Conservation (phyloP, 75 land plant genomes). For the Gnetum montanum region DNA sequence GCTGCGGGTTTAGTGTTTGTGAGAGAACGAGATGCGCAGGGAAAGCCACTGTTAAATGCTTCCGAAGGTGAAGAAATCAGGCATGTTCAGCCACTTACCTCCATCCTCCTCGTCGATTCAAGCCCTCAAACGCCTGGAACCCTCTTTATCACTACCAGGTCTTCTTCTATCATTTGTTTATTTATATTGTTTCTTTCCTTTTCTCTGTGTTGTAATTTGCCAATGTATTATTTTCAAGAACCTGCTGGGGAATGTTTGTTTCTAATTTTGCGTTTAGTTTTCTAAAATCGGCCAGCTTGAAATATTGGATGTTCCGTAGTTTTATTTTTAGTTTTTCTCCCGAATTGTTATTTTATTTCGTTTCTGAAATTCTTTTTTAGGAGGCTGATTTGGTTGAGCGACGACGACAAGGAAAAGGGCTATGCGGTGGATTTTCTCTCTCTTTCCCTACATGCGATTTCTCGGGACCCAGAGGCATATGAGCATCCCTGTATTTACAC, state of each 20-base stretch:
- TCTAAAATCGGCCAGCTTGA: neutral
- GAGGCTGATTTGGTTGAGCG: constrained; percentile 89
- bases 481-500: constrained; percentile 85
- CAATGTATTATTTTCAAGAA: no score
- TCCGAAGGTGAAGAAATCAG: constrained; percentile 59
- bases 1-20: constrained; percentile 8
- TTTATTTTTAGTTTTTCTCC: no score
- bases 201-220: neutral
- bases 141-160: constrained; percentile 83
- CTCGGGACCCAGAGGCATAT: constrained; percentile 87
- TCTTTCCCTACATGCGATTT: constrained; percentile 86
- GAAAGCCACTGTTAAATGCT: constrained; percentile 50
- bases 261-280: neutral
- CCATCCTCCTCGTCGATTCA: constrained; percentile 53
- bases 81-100: constrained; percentile 48
- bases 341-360: neutral
- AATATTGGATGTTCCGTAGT: no score
- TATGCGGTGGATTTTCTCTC: constrained; percentile 90
- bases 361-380: constrained; percentile 21
- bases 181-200: neutral
- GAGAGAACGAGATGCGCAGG: constrained; percentile 32
- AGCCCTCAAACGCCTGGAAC: constrained; percentile 68
- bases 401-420: constrained; percentile 60
- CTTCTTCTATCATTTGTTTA: neutral
- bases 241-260: no score